These are phyloP conservation scores for Solanum chacoense DNA, from an alignment of 305 asterid genomes.

Conservation along the genomic window DNA sequence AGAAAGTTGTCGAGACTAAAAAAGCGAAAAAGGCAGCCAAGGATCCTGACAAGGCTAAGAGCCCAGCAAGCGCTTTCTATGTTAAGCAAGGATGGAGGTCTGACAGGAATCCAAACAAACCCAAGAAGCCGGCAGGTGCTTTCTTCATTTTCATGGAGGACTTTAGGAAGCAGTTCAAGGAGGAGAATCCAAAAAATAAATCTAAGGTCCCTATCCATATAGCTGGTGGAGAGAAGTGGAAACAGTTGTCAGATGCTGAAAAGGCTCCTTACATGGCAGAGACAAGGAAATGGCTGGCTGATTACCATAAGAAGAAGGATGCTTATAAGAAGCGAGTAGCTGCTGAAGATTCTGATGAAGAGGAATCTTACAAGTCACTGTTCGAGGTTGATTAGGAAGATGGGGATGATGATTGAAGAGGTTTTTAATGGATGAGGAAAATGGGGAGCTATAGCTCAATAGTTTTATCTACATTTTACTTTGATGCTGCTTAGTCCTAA, in stretches of 20 bases:
- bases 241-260: slow-evolving; percentile 20
- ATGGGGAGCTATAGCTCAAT: neutral
- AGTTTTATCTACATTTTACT: no score
- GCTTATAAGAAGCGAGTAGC: neutral
- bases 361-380: neutral
- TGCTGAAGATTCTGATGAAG: neutral
- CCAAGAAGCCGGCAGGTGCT: neutral
- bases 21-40: neutral
- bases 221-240: slow-evolving; percentile 39
- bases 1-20: slow-evolving; percentile 10
- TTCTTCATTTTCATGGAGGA: neutral
- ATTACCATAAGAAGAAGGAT: neutral
- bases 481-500: no score
- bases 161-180: neutral
- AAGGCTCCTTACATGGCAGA: slow-evolving; percentile 27
- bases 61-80: slow-evolving; percentile 15
- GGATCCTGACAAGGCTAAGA: slow-evolving; percentile 20
- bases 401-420: slow-evolving; percentile 27
- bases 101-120: slow-evolving; percentile 8
- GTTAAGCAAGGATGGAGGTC: neutral
- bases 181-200: neutral
- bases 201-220: slow-evolving; percentile 1
- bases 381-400: neutral
- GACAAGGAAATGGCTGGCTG: neutral
- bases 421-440: neutral